phyloP scores from a whole-genome alignment of 176 grass and related monocot genomes.

The Echinochloa phyllopogon region DNA sequence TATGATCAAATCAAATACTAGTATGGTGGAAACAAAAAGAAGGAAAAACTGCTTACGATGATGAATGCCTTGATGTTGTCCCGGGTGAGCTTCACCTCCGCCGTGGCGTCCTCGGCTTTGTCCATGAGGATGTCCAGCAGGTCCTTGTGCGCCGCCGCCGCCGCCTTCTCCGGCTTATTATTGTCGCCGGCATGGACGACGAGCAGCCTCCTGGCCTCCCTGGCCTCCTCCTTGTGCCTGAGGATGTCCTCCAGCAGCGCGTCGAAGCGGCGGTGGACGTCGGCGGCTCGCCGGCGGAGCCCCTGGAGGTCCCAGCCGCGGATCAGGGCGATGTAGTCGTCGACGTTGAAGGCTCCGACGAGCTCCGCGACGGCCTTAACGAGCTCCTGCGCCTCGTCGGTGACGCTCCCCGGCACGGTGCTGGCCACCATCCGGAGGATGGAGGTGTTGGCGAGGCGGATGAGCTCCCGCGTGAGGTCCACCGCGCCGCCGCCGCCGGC shows the following conservation, averaged over 20 bases:
- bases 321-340: slow-evolving; percentile 64
- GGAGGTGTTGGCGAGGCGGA: slow-evolving; percentile 58
- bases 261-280: slow-evolving; percentile 65
- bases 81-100: slow-evolving; percentile 68
- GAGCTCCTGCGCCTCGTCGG: slow-evolving; percentile 53
- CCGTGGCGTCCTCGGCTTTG: slow-evolving; percentile 46
- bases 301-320: slow-evolving; percentile 73
- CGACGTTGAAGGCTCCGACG: slow-evolving; percentile 59
- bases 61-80: slow-evolving; percentile 79
- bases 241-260: slow-evolving; percentile 67
- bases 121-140: slow-evolving; percentile 77
- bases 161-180: background rate
- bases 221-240: slow-evolving; percentile 50
- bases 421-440: slow-evolving; percentile 61
- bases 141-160: slow-evolving; percentile 42
- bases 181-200: background rate
- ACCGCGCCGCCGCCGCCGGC: background rate
- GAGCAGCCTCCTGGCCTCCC: background rate
- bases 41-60: slow-evolving; percentile 52
- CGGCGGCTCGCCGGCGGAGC: slow-evolving; percentile 48
- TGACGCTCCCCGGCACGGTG: slow-evolving; percentile 39
- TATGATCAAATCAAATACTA: too few species aligned
- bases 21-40: too few species aligned
- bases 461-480: slow-evolving; percentile 59
- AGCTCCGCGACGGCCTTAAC: slow-evolving; percentile 70